phyloP scores from a whole-genome alignment of 176 grass and related monocot species.

The Oryza meyeriana region DNA sequence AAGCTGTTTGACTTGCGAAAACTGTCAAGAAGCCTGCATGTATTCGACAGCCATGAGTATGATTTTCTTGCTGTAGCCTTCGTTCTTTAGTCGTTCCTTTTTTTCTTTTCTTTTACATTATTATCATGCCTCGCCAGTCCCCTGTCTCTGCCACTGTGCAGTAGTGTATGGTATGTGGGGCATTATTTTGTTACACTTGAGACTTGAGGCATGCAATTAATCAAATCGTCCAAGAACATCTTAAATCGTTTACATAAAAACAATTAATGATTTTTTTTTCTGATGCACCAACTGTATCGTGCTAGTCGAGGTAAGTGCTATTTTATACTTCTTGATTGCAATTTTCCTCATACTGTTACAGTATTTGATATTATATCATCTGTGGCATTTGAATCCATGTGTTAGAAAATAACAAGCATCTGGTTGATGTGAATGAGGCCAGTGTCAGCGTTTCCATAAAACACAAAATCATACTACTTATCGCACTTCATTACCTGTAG shows the following conservation, averaged over 20 bases:
- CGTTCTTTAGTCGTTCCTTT: not conserved
- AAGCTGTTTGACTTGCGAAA: conserved; percentile 90
- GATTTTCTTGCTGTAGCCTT: conserved; percentile 13
- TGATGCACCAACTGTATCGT: not conserved
- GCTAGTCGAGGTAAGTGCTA: not conserved
- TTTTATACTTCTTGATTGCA: not conserved
- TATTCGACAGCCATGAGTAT: conserved; percentile 78
- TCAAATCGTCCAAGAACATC: not conserved
- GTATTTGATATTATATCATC: not conserved
- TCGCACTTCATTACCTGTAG: not conserved
- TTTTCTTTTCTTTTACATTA: not conserved
- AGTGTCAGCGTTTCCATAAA: not conserved
- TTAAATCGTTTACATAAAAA: not conserved
- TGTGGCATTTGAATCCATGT: not conserved
- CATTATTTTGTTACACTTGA: not conserved
- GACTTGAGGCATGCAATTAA: not conserved
- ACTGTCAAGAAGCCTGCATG: conserved; percentile 71
- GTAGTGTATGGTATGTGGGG: not conserved
- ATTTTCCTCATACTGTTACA: not conserved
- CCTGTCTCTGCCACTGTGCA: not conserved
- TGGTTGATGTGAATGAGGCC: not conserved
- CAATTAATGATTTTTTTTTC: not conserved
- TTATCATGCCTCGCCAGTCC: not conserved
- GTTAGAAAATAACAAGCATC: not conserved
- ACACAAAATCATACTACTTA: not conserved